Conservation (phyloP, 805 yeast genomes). For the Candida berthetii region DNA sequence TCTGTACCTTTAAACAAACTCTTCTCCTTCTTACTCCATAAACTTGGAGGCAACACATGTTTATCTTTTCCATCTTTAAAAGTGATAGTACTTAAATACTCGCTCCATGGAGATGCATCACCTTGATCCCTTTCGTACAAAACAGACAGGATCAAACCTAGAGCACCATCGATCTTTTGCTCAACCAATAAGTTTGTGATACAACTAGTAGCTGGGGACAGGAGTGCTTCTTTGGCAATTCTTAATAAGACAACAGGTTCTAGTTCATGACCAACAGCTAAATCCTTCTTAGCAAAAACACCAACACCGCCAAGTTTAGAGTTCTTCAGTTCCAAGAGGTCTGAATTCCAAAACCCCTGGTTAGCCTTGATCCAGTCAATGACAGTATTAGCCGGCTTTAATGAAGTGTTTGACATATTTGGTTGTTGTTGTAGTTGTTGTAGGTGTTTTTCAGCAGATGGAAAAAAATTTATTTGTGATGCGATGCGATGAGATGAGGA, state of each 20-base stretch:
- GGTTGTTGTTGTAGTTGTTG: background rate
- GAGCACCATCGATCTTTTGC: constrained; percentile 53
- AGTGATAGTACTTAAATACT: constrained; percentile 50
- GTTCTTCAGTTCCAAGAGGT: constrained; percentile 33
- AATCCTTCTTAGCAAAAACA: constrained; percentile 49
- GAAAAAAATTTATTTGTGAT: too few relatives aligned
- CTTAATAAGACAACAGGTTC: constrained; percentile 34
- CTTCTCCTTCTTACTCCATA: constrained; percentile 54
- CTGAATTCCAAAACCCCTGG: constrained; percentile 49
- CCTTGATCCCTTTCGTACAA: constrained; percentile 62
- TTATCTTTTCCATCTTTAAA: constrained; percentile 22
- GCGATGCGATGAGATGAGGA: too few relatives aligned
- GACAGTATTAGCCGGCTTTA: constrained; percentile 15
- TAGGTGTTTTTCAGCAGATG: too few relatives aligned
- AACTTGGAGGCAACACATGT: constrained; percentile 49
- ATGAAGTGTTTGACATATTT: constrained; percentile 25
- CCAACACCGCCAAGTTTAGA: constrained; percentile 65
- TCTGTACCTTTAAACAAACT: constrained; percentile 47
- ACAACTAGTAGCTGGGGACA: constrained; percentile 52
- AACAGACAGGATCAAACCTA: constrained; percentile 60
- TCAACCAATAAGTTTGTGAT: constrained; percentile 67
- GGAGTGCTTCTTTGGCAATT: constrained; percentile 53
- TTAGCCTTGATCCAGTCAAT: constrained; percentile 47
- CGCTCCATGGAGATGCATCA: constrained; percentile 74
- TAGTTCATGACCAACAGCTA: constrained; percentile 26